phyloP scores from a whole-genome alignment of 192 early-diverging fungal species.

The Polychytrium aggregatum region DNA sequence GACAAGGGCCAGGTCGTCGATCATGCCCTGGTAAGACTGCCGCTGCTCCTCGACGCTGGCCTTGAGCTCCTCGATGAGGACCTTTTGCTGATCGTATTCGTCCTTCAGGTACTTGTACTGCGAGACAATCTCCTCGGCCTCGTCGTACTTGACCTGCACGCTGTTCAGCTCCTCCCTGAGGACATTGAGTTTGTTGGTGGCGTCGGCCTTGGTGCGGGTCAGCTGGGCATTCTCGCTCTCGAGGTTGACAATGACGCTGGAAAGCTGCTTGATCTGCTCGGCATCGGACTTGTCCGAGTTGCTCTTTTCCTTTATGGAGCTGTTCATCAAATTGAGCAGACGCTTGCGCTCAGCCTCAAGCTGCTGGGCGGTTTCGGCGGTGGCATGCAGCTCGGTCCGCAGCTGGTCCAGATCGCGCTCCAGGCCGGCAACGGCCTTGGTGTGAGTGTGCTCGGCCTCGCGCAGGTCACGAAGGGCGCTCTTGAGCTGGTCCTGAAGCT shows the following conservation, averaged over 20 bases:
- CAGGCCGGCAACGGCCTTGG: conserved; percentile 11
- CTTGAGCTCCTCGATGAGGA: conserved; percentile 23
- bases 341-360: conserved; percentile 13
- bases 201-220: not conserved
- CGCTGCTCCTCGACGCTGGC: too few relatives aligned
- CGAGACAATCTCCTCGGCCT: not conserved
- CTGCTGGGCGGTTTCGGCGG: conserved; percentile 6
- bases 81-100: conserved; percentile 20
- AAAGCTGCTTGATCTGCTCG: conserved; percentile 9
- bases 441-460: conserved; percentile 15
- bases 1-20: not conserved
- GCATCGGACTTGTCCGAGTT: conserved; percentile 4
- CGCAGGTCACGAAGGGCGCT: conserved; percentile 18
- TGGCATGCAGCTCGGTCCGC: conserved; percentile 11
- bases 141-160: not conserved
- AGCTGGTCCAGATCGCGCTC: conserved; percentile 26
- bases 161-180: conserved; percentile 8
- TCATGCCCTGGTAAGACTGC: too few relatives aligned
- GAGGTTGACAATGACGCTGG: not conserved
- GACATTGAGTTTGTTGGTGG: not conserved
- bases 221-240: conserved; percentile 7
- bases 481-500: conserved; percentile 15
- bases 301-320: conserved; percentile 3
- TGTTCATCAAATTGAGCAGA: conserved; percentile 6
- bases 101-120: conserved; percentile 6